phyloP scores from a whole-genome alignment of 192 early-diverging fungal species.

The Gamsiella multidivaricata region DNA sequence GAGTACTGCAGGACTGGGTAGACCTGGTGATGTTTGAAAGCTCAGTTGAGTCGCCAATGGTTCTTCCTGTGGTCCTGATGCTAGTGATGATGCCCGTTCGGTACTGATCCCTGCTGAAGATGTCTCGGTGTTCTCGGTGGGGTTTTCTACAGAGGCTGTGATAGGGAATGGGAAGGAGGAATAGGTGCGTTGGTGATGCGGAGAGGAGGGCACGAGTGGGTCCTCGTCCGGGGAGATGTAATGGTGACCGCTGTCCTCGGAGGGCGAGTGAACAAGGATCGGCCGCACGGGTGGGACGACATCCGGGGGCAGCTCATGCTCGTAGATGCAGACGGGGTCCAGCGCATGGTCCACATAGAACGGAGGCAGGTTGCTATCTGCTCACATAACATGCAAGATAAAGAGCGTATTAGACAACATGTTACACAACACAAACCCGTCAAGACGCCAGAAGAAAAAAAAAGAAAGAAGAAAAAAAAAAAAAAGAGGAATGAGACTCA shows the following conservation, averaged over 20 bases:
- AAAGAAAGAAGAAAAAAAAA: neutral
- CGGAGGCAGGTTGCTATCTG: conserved; percentile 32
- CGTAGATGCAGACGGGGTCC: conserved; percentile 49
- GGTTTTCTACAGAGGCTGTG: neutral
- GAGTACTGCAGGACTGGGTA: neutral
- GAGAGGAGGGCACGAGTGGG: conserved; percentile 5
- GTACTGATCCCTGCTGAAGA: neutral
- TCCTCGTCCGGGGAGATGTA: conserved; percentile 25
- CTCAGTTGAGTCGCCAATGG: too few species aligned
- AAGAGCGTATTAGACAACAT: neutral
- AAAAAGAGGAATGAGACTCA: neutral
- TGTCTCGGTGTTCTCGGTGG: too few species aligned
- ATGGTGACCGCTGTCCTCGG: neutral
- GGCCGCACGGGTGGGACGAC: conserved; percentile 19
- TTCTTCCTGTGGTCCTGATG: too few species aligned
- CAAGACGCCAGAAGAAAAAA: too few species aligned
- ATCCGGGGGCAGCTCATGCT: conserved; percentile 38
- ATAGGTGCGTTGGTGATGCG: neutral
- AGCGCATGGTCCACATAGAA: conserved; percentile 36
- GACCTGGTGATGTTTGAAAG: neutral
- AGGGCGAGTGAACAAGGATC: conserved; percentile 36
- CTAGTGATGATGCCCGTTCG: too few species aligned
- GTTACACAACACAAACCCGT: conserved; percentile 1
- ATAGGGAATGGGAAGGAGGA: neutral
- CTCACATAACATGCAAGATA: neutral